Percentiles rank a stretch among this genome's conserved stretches.
phyloP scores from a whole-genome alignment of 2,329 filamentous ascomycete genomes.

The Diaporthe eres region DNA sequence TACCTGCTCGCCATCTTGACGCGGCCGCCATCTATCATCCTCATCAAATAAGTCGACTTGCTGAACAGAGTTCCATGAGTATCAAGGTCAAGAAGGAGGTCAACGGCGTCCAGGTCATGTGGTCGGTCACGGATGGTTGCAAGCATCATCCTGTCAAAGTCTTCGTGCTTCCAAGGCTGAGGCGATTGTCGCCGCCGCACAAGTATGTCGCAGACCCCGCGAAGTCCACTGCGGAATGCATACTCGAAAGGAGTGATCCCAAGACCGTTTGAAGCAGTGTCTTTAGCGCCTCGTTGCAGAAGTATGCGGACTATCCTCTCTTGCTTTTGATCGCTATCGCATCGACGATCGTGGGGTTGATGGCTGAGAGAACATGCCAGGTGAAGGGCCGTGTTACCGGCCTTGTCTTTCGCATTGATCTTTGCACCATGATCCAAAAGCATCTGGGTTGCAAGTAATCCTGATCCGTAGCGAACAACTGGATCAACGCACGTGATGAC shows the following conservation, averaged over 20 bases:
- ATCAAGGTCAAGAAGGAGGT: slow-evolving; percentile 35
- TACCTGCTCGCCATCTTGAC: slow-evolving; percentile 15
- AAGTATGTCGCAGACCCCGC: slow-evolving; percentile 31
- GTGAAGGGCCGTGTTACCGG: slow-evolving; percentile 30
- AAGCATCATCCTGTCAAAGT: slow-evolving; percentile 25
- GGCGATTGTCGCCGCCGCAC: slow-evolving; percentile 4
- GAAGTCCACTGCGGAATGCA: slow-evolving; percentile 2
- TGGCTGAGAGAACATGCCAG: neutral
- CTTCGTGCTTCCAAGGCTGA: slow-evolving; percentile 17
- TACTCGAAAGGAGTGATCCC: slow-evolving; percentile 20
- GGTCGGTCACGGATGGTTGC: neutral
- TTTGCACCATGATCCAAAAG: slow-evolving; percentile 31
- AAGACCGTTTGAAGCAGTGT: neutral
- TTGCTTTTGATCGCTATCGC: neutral
- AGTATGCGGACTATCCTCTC: slow-evolving; percentile 28
- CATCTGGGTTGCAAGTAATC: neutral
- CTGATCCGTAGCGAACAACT: neutral
- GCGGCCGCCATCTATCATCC: slow-evolving; percentile 2
- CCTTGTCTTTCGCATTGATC: slow-evolving; percentile 2
- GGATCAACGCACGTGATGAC: neutral
- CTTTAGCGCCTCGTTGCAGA: slow-evolving; percentile 28
- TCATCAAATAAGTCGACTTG: slow-evolving; percentile 23
- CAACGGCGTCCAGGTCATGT: neutral
- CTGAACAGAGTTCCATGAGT: neutral
- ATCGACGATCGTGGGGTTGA: neutral